A percentile compares a stretch with the other conserved stretches of the same genome.
Conservation (phyloP, 192 early-diverging fungal species). For the Borealophlyctis nickersoniae region DNA sequence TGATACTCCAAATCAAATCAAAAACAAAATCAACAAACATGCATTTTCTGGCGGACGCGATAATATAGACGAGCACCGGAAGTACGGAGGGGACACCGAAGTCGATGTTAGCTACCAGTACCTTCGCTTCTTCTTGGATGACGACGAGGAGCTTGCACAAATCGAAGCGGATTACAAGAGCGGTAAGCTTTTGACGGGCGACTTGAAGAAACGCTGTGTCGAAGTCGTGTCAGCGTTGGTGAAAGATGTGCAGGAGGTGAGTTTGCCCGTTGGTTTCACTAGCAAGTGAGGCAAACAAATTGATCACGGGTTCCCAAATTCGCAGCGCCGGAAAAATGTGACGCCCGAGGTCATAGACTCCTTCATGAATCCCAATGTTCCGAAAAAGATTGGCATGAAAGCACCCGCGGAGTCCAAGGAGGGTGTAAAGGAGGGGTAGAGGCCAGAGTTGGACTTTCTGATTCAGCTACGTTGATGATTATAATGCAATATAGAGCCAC, state of each 20-base stretch:
- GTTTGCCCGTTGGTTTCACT: not conserved
- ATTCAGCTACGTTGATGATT: too few relatives aligned
- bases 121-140: constrained; percentile 89
- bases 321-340: constrained; percentile 31
- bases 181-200: constrained; percentile 84
- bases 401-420: too few relatives aligned
- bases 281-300: not conserved
- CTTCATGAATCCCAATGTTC: constrained; percentile 42
- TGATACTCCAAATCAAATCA: constrained; percentile 89
- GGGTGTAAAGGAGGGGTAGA: too few relatives aligned
- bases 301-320: constrained; percentile 4
- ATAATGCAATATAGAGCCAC: too few relatives aligned
- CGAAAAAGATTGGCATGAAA: too few relatives aligned
- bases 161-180: constrained; percentile 72
- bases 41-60: constrained; percentile 92
- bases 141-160: constrained; percentile 78
- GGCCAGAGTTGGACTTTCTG: too few relatives aligned
- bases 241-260: constrained; percentile 68
- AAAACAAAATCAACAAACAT: constrained; percentile 96
- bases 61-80: constrained; percentile 78
- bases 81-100: constrained; percentile 84
- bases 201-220: constrained; percentile 87
- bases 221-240: constrained; percentile 77
- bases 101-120: constrained; percentile 97
- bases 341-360: constrained; percentile 38